Evolutionary conservation across 257 asterid species (phyloP).

Genomic region (Echites panduratus): DNA sequence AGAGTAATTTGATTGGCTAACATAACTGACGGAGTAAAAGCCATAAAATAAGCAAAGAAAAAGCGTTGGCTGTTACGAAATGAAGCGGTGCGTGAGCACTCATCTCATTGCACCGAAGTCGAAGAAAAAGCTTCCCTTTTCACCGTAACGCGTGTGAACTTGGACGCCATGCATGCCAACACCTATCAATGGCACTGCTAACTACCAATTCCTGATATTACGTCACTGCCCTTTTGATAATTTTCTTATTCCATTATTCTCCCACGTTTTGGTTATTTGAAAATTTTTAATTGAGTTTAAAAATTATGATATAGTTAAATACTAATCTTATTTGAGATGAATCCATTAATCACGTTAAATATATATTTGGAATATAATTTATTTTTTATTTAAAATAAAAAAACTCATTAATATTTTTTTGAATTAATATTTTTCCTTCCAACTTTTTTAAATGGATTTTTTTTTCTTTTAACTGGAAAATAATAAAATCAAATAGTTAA

Average conservation of each 20-base stretch:
- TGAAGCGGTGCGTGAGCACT: slow-evolving; percentile 22
- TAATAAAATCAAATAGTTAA: too few relatives aligned
- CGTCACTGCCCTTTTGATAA: background rate
- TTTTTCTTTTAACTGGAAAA: too few relatives aligned
- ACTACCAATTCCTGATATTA: background rate
- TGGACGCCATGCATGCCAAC: slow-evolving; percentile 35
- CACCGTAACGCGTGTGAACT: slow-evolving; percentile 27
- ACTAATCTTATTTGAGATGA: too few relatives aligned
- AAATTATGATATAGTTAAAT: too few relatives aligned
- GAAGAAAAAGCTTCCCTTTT: slow-evolving; percentile 14
- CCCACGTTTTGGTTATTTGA: background rate
- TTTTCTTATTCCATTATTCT: background rate
- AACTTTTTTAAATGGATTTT: too few relatives aligned
- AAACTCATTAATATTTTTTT: too few relatives aligned
- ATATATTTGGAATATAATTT: too few relatives aligned
- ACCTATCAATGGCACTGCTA: slow-evolving; percentile 22
- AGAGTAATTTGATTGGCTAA: background rate
- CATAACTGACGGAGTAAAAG: background rate
- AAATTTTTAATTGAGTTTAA: too few relatives aligned
- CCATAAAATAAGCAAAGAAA: background rate
- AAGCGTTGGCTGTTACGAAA: slow-evolving; percentile 14
- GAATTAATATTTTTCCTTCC: too few relatives aligned
- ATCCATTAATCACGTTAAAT: too few relatives aligned
- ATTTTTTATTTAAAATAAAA: too few relatives aligned
- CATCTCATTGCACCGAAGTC: slow-evolving; percentile 26